phyloP scores from a whole-genome alignment of 2,329 filamentous ascomycete species.

The Aspergillus thermomutatus region DNA sequence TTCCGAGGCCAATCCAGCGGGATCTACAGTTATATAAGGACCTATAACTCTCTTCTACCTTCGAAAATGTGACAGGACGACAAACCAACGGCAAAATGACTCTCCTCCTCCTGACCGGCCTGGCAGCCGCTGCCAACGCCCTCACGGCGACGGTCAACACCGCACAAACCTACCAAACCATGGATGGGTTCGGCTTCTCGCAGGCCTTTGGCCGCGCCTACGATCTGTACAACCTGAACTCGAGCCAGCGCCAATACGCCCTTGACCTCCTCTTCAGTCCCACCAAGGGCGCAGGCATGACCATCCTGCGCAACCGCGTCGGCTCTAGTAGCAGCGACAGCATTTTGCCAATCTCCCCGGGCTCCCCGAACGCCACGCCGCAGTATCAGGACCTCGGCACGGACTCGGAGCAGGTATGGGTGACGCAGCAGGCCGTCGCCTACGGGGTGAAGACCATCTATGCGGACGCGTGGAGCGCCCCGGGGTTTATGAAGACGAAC shows the following conservation, averaged over 20 bases:
- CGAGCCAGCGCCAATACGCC: background rate
- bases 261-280: constrained; percentile 48
- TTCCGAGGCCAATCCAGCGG: no score
- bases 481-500: constrained; percentile 53
- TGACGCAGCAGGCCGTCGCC: constrained; percentile 48
- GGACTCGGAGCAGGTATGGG: constrained; percentile 30
- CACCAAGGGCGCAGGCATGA: constrained; percentile 47
- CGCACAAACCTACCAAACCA: constrained; percentile 26
- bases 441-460: constrained; percentile 48
- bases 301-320: constrained; percentile 51
- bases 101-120: background rate
- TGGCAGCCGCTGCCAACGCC: background rate
- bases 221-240: constrained; percentile 40
- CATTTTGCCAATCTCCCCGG: constrained; percentile 24
- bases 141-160: constrained; percentile 16
- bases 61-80: no score
- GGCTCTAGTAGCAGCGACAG: constrained; percentile 34
- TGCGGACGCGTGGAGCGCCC: constrained; percentile 51
- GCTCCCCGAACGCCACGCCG: constrained; percentile 27
- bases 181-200: constrained; percentile 51
- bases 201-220: constrained; percentile 47
- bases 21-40: no score
- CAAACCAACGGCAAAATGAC: background rate
- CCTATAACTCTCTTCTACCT: no score
- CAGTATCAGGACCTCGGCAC: constrained; percentile 29